A percentile compares a stretch with the other conserved stretches of the same genome.
Evolutionary conservation across 805 yeast genomes (phyloP).

Genomic region (Candida maris): DNA sequence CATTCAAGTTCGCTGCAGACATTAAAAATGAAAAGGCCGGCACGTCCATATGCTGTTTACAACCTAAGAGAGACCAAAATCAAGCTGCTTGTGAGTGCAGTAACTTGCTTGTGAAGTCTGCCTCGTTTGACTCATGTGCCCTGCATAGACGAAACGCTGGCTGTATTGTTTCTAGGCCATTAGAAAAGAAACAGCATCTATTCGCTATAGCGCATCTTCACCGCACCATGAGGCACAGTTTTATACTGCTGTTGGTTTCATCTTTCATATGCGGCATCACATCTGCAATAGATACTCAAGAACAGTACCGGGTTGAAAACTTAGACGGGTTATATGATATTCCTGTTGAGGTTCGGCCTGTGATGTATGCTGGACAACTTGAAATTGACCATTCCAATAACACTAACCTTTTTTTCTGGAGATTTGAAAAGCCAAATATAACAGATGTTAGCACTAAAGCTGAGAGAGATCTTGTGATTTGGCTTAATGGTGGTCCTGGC

Average conservation of each 20-base stretch:
- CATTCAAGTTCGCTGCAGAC: no score
- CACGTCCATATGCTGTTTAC: no score
- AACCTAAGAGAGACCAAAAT: no score
- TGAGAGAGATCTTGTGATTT: constrained; percentile 52
- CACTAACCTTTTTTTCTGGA: constrained; percentile 77
- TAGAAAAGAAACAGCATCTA: no score
- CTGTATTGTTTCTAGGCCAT: no score
- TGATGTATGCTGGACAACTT: constrained; percentile 66
- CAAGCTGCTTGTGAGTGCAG: no score
- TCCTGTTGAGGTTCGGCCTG: constrained; percentile 33
- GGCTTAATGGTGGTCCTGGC: constrained; percentile 99
- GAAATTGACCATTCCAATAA: constrained; percentile 50
- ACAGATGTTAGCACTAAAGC: constrained; percentile 3
- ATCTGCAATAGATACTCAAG: constrained; percentile 1
- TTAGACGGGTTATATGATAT: constrained; percentile 28
- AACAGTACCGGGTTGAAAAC: constrained; percentile 17
- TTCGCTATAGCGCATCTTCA: no score
- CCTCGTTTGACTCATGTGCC: no score
- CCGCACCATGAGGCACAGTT: no score
- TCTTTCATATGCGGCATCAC: constrained; percentile 1
- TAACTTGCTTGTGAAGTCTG: no score
- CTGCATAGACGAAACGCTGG: no score
- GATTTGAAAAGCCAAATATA: constrained; percentile 36
- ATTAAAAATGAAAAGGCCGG: no score
- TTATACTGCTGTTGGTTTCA: neutral